Conservation (phyloP, 495 filamentous ascomycete species). For the Entonaema liquescens region DNA sequence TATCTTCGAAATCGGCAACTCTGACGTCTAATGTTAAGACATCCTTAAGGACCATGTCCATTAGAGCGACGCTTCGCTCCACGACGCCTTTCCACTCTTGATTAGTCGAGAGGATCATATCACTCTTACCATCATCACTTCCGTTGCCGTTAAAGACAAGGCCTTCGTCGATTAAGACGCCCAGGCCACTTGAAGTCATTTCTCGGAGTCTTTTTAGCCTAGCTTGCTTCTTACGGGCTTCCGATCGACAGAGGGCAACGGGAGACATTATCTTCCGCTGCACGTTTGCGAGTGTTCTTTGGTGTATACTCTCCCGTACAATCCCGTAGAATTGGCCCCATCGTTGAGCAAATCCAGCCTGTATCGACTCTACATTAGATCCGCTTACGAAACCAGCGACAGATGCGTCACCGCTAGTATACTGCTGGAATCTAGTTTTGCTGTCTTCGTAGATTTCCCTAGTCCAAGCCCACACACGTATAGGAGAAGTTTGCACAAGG, state of each 20-base stretch:
- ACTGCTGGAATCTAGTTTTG: slow-evolving; percentile 56
- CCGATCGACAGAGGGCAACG: slow-evolving; percentile 71
- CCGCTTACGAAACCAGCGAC: slow-evolving; percentile 18
- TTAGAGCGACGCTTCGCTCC: slow-evolving; percentile 75
- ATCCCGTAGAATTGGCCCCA: slow-evolving; percentile 84
- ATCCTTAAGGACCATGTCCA: slow-evolving; percentile 78
- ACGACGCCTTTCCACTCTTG: slow-evolving; percentile 77
- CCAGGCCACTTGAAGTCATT: slow-evolving; percentile 84
- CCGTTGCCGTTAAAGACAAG: slow-evolving; percentile 63
- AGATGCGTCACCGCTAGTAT: slow-evolving; percentile 20
- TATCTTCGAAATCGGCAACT: slow-evolving; percentile 77
- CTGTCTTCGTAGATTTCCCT: slow-evolving; percentile 70
- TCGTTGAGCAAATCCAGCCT: slow-evolving; percentile 54
- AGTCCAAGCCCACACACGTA: slow-evolving; percentile 71
- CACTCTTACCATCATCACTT: slow-evolving; percentile 50
- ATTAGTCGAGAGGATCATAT: slow-evolving; percentile 50
- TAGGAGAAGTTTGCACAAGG: slow-evolving; percentile 81
- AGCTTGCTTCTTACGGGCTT: slow-evolving; percentile 75
- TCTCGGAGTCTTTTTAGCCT: slow-evolving; percentile 71
- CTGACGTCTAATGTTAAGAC: slow-evolving; percentile 62
- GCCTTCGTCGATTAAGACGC: slow-evolving; percentile 84
- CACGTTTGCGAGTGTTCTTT: slow-evolving; percentile 68
- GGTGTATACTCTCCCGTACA: slow-evolving; percentile 73
- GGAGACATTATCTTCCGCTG: slow-evolving; percentile 71
- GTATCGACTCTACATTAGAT: slow-evolving; percentile 17